Conservation (phyloP, 371 early-diverging fungal species). For the Phascolomyces articulosus region DNA sequence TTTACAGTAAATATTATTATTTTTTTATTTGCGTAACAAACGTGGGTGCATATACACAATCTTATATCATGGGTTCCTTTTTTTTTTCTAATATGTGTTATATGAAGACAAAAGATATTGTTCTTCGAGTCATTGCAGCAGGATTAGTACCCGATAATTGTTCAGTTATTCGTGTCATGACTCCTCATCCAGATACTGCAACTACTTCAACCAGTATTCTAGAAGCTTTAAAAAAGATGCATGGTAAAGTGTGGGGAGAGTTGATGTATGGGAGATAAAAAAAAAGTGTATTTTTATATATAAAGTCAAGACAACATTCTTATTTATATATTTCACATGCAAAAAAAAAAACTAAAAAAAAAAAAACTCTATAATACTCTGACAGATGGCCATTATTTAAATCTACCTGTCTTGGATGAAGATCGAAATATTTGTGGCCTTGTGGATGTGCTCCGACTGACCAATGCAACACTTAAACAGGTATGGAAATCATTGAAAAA, state of each 20-base stretch:
- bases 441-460: slow-evolving; percentile 92
- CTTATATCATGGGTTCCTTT: no score
- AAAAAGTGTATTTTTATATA: no score
- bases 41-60: neutral
- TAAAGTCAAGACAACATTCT: no score
- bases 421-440: slow-evolving; percentile 82
- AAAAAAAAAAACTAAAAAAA: neutral
- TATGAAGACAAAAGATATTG: slow-evolving; percentile 81
- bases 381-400: slow-evolving; percentile 92
- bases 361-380: slow-evolving; percentile 23
- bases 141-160: slow-evolving; percentile 84
- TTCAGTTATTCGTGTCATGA: slow-evolving; percentile 34
- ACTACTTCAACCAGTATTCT: slow-evolving; percentile 80
- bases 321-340: neutral
- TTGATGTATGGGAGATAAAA: no score
- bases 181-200: slow-evolving; percentile 63
- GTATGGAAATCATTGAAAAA: slow-evolving; percentile 34
- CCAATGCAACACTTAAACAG: slow-evolving; percentile 78
- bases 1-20: slow-evolving; percentile 71
- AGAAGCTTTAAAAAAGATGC: slow-evolving; percentile 89
- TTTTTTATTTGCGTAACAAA: neutral
- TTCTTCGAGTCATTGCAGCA: slow-evolving; percentile 91
- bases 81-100: neutral
- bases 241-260: slow-evolving; percentile 33
- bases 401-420: slow-evolving; percentile 92